phyloP scores from a whole-genome alignment of 2,329 filamentous ascomycete species.

The Ophioceras dolichostomum region DNA sequence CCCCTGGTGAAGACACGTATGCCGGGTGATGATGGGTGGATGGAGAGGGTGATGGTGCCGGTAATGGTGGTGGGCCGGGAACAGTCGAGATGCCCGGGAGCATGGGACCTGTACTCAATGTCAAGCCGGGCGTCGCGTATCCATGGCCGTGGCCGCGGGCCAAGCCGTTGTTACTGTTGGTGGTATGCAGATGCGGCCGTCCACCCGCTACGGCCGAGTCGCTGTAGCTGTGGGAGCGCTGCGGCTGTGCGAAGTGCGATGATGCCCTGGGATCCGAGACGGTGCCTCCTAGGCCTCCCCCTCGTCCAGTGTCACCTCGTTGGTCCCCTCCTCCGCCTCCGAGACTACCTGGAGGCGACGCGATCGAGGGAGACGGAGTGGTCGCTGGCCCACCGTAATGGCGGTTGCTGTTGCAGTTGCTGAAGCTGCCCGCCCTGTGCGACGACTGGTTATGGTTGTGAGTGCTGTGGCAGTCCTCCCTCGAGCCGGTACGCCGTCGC shows the following conservation, averaged over 20 bases:
- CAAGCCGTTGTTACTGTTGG: background rate
- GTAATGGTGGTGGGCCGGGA: background rate
- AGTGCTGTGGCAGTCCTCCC: background rate
- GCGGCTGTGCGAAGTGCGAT: background rate
- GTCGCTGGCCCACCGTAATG: background rate
- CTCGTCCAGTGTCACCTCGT: too few relatives aligned
- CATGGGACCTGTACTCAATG: background rate
- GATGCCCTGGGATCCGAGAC: background rate
- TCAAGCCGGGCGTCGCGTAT: background rate
- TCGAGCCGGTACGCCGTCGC: constrained; percentile 1
- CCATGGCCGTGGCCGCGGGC: background rate
- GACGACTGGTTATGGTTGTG: background rate
- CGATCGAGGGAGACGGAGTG: background rate
- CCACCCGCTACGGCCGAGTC: background rate
- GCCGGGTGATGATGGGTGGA: background rate
- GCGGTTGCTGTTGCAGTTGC: background rate
- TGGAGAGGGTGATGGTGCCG: background rate
- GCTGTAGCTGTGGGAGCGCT: background rate
- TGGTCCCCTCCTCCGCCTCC: background rate
- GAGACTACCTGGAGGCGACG: background rate
- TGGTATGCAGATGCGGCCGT: background rate
- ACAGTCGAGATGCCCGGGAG: background rate
- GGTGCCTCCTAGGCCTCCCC: too few relatives aligned
- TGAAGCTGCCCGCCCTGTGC: too few relatives aligned
- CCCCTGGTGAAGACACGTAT: constrained; percentile 5